These are phyloP conservation scores for Triangularia setosa DNA, from an alignment of 2,329 filamentous ascomycete genomes.

Conservation along the genomic window DNA sequence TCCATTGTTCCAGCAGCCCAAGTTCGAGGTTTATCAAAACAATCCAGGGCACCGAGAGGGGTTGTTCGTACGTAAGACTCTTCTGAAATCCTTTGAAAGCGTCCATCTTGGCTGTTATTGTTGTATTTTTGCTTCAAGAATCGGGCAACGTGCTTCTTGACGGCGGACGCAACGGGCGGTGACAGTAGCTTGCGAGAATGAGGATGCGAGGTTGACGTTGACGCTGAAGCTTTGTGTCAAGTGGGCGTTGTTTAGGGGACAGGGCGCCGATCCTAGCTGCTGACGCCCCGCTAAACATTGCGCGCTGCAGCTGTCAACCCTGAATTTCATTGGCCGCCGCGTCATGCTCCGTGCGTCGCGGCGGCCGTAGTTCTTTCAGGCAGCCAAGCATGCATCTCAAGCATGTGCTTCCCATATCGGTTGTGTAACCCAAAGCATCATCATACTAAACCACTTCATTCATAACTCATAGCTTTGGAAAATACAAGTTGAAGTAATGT, in stretches of 20 bases:
- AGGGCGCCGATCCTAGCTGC: constrained; percentile 10
- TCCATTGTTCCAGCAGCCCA: constrained; percentile 12
- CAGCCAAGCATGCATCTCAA: background rate
- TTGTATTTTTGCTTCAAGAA: background rate
- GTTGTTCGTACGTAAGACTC: constrained; percentile 46
- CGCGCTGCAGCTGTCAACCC: constrained; percentile 8
- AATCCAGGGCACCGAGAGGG: constrained; percentile 4
- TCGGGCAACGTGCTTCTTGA: background rate
- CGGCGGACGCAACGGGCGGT: background rate
- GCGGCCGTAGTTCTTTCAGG: background rate
- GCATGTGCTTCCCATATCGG: background rate
- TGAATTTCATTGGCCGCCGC: constrained; percentile 1
- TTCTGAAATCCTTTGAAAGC: constrained; percentile 56
- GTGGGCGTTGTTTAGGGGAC: constrained; percentile 19
- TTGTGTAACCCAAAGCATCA: background rate
- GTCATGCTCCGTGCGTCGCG: background rate
- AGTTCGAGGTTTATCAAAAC: background rate
- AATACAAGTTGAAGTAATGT: background rate
- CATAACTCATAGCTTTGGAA: background rate
- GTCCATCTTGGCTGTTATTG: constrained; percentile 43
- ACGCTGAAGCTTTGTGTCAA: background rate
- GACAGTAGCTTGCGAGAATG: background rate
- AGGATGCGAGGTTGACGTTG: background rate
- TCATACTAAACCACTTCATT: background rate
- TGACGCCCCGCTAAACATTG: constrained; percentile 12